Percentiles rank a stretch among this genome's conserved stretches.
Conservation (phyloP, 306 rosid genomes). For the Vicia sativa region DNA sequence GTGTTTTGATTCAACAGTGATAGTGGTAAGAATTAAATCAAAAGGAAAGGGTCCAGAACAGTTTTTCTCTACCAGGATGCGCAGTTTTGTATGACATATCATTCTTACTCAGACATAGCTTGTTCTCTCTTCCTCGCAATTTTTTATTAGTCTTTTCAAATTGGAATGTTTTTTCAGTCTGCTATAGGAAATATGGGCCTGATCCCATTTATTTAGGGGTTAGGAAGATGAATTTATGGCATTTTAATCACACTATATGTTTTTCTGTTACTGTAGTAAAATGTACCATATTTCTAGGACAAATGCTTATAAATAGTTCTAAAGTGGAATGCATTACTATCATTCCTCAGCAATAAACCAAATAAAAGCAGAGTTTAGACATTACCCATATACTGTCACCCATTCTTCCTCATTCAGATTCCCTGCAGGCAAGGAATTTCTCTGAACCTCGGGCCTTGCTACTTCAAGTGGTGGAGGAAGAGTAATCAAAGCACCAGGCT, state of each 20-base stretch:
- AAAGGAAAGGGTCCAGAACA: not conserved
- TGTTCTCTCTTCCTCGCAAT: constrained; percentile 5
- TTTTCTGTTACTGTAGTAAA: not conserved
- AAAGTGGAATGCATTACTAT: constrained; percentile 10
- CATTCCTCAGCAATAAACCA: constrained; percentile 5
- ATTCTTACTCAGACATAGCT: not conserved
- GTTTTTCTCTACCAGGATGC: not conserved
- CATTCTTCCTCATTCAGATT: constrained; percentile 90
- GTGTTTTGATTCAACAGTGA: not conserved
- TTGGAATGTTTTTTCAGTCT: not conserved
- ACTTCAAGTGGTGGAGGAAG: constrained; percentile 90
- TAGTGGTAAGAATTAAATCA: constrained; percentile 1
- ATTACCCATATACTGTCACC: constrained; percentile 96
- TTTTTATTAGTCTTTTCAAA: constrained; percentile 9
- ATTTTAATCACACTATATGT: not conserved
- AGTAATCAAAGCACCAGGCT: constrained; percentile 83
- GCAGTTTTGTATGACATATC: not conserved
- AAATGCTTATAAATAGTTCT: constrained; percentile 14
- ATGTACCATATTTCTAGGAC: constrained; percentile 12
- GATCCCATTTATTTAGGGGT: constrained; percentile 3
- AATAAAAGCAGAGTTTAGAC: constrained; percentile 33
- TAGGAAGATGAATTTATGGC: constrained; percentile 20
- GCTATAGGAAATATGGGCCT: constrained; percentile 11
- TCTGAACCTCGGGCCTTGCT: constrained; percentile 86
- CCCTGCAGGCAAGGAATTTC: constrained; percentile 69